Evolutionary conservation across 176 grass and related monocot species (phyloP).

Genomic region (Ensete ventricosum): DNA sequence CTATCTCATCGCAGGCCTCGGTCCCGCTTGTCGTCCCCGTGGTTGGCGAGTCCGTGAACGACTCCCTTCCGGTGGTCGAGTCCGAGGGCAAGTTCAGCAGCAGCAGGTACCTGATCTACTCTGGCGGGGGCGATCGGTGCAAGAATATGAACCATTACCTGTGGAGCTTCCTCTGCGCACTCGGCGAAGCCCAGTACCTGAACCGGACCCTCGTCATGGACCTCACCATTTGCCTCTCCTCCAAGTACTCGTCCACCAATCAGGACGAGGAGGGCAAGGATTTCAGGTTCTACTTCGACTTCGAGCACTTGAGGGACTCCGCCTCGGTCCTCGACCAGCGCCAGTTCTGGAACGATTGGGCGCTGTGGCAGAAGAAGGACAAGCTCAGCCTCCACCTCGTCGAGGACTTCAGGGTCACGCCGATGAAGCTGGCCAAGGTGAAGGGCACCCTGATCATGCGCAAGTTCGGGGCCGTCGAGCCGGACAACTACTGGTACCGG

Average conservation of each 20-base stretch:
- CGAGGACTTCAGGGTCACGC: constrained; percentile 41
- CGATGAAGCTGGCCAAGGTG: constrained; percentile 40
- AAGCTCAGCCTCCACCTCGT: constrained; percentile 42
- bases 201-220: constrained; percentile 64
- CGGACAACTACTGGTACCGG: constrained; percentile 74
- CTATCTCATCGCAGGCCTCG: constrained; percentile 9
- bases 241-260: constrained; percentile 27
- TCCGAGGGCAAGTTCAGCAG: constrained; percentile 36
- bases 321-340: constrained; percentile 38
- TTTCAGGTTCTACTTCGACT: constrained; percentile 67
- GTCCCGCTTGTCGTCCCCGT: constrained; percentile 10
- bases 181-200: constrained; percentile 57
- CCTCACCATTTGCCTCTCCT: constrained; percentile 48
- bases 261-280: constrained; percentile 70
- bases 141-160: constrained; percentile 72
- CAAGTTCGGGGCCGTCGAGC: constrained; percentile 72
- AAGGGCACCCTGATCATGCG: constrained; percentile 53
- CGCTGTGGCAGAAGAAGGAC: constrained; percentile 48
- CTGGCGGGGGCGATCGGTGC: constrained; percentile 62
- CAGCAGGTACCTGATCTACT: constrained; percentile 52
- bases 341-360: constrained; percentile 76
- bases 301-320: constrained; percentile 46
- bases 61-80: constrained; percentile 24
- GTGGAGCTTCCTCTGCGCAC: constrained; percentile 61
- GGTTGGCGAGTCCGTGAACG: constrained; percentile 19